phyloP scores from a whole-genome alignment of 2,329 filamentous ascomycete species.

The Diaporthe australafricana region DNA sequence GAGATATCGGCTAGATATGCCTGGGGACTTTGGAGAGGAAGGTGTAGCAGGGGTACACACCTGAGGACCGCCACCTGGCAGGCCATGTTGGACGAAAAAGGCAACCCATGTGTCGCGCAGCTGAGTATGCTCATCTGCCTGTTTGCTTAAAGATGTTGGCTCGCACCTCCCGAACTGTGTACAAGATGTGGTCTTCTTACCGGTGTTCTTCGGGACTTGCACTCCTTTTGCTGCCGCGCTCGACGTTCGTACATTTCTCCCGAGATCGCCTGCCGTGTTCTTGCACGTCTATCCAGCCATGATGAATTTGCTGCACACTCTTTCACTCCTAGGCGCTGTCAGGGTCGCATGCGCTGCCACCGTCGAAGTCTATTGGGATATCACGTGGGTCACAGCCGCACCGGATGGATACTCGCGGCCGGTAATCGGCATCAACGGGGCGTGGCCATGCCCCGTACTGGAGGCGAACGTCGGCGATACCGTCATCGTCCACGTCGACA shows the following conservation, averaged over 20 bases:
- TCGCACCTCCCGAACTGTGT: constrained; percentile 9
- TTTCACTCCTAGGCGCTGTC: constrained; percentile 39
- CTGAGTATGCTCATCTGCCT: constrained; percentile 20
- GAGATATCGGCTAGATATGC: constrained; percentile 2
- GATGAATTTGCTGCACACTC: constrained; percentile 19
- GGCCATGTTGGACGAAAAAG: constrained; percentile 20
- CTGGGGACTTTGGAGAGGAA: background rate
- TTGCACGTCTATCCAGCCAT: background rate
- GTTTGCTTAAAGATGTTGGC: constrained; percentile 31
- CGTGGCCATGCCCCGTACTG: constrained; percentile 70
- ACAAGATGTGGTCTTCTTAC: background rate
- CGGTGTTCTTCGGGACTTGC: background rate
- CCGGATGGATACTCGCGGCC: constrained; percentile 52
- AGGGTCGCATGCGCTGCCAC: constrained; percentile 44
- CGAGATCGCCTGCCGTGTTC: background rate
- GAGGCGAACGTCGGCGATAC: constrained; percentile 63
- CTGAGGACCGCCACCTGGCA: background rate
- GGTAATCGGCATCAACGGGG: constrained; percentile 67
- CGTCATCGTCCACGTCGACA: constrained; percentile 60
- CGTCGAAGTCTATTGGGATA: constrained; percentile 52
- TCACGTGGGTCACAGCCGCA: constrained; percentile 53
- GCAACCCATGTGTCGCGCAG: constrained; percentile 30
- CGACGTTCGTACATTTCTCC: background rate
- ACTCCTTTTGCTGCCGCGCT: background rate
- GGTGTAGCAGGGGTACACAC: constrained; percentile 12